Percentiles rank a stretch among this genome's conserved stretches.
phyloP scores from a whole-genome alignment of 2,329 filamentous ascomycete species.

The Arthrobotrys musiformis region DNA sequence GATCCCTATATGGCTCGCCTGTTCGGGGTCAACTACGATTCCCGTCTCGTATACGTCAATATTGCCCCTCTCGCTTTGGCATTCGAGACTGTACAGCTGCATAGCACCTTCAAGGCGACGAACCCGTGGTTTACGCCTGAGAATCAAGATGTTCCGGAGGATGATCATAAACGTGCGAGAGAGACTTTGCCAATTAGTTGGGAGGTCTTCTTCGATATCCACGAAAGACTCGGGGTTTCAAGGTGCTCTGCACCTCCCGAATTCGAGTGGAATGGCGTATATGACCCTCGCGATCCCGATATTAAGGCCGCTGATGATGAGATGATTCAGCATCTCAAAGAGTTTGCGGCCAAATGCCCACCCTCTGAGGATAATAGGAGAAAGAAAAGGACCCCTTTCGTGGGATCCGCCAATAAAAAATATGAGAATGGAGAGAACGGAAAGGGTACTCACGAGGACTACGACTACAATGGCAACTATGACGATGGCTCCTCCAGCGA shows the following conservation, averaged over 20 bases:
- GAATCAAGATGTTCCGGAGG: too few species aligned
- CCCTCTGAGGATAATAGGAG: too few species aligned
- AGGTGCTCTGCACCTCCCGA: background rate
- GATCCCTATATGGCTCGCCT: conserved; percentile 1
- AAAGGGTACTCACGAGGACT: background rate
- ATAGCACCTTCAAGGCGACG: background rate
- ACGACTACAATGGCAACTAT: background rate
- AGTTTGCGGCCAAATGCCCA: too few species aligned
- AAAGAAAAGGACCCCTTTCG: too few species aligned
- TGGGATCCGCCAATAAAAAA: background rate
- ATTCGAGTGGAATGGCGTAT: background rate
- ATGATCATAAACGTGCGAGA: background rate
- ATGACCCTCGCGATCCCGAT: background rate
- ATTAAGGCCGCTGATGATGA: background rate
- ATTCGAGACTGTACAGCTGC: conserved; percentile 17
- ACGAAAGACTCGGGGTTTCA: background rate
- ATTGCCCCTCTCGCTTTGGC: conserved; percentile 28
- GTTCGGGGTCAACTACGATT: conserved; percentile 27
- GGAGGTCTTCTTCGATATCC: background rate
- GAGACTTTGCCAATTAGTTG: background rate
- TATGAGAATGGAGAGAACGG: background rate
- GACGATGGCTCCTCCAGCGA: background rate
- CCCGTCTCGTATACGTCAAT: background rate
- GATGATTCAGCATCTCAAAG: background rate
- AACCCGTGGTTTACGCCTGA: background rate